A percentile compares a stretch with the other conserved stretches of the same genome.
phyloP scores from a whole-genome alignment of 441 rosid genomes.

The Syzygium malaccense region DNA sequence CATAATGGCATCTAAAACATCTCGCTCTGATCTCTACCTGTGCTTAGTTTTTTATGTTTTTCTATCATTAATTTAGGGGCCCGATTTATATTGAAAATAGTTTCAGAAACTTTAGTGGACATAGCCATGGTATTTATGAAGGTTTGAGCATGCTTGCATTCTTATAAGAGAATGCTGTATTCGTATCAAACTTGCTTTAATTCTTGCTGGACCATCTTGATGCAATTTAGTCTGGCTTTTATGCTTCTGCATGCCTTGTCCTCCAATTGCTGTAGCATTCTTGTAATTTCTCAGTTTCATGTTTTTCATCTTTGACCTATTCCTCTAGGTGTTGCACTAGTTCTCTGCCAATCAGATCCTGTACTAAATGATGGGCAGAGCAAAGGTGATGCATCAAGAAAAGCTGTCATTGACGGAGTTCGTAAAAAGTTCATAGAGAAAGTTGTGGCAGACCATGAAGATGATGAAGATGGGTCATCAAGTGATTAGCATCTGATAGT shows the following conservation, averaged over 20 bases:
- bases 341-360: slow-evolving; percentile 88
- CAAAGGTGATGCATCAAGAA: slow-evolving; percentile 70
- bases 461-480: slow-evolving; percentile 64
- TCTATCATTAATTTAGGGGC: neutral
- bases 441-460: slow-evolving; percentile 82
- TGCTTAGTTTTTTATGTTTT: neutral
- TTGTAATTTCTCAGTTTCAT: neutral
- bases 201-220: neutral
- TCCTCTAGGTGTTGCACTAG: slow-evolving; percentile 76
- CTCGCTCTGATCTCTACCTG: neutral
- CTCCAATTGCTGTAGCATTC: neutral
- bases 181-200: neutral
- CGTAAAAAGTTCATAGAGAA: slow-evolving; percentile 75
- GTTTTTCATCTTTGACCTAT: neutral
- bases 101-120: neutral
- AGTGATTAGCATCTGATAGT: slow-evolving; percentile 48
- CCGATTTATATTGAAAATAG: neutral
- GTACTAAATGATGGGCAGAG: slow-evolving; percentile 88
- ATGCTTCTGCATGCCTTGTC: neutral
- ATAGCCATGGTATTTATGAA: neutral
- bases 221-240: neutral
- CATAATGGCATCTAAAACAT: neutral
- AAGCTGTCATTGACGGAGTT: slow-evolving; percentile 82
- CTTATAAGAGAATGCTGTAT: neutral
- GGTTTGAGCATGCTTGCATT: neutral